Percentiles rank a stretch among this genome's conserved stretches.
Conservation (phyloP, 1,284 basidiomycete genomes). For the Puccinia horiana region DNA sequence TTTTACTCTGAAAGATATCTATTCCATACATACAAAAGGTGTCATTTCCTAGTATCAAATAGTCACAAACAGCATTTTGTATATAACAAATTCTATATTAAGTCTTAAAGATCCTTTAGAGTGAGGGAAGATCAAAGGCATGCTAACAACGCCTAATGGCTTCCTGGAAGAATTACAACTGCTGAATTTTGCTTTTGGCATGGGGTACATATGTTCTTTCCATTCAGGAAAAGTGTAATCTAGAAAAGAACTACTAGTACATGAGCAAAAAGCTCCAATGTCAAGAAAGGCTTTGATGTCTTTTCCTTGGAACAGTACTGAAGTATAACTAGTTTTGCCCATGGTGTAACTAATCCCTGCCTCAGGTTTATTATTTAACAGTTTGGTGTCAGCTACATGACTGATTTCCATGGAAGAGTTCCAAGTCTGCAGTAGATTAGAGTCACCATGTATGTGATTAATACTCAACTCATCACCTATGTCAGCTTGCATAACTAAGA, state of each 20-base stretch:
- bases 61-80: conserved; percentile 10
- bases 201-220: background rate
- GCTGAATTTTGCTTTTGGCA: background rate
- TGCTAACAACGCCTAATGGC: background rate
- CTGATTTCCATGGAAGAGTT: background rate
- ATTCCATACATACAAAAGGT: conserved; percentile 11
- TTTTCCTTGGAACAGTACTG: background rate
- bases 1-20: conserved; percentile 13
- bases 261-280: conserved; percentile 12
- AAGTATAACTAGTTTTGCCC: background rate
- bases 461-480: background rate
- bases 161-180: conserved; percentile 18
- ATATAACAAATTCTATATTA: background rate
- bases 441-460: background rate
- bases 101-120: conserved; percentile 3
- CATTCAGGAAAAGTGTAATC: background rate
- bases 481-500: background rate
- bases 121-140: conserved; percentile 15
- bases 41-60: conserved; percentile 12
- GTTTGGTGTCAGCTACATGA: background rate
- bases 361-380: background rate
- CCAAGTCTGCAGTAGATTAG: background rate
- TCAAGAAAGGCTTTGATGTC: background rate
- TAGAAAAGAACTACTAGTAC: background rate
- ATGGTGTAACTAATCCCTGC: background rate